phyloP scores from a whole-genome alignment of 352 stramenopile genomes.

The Pythium apleroticum region DNA sequence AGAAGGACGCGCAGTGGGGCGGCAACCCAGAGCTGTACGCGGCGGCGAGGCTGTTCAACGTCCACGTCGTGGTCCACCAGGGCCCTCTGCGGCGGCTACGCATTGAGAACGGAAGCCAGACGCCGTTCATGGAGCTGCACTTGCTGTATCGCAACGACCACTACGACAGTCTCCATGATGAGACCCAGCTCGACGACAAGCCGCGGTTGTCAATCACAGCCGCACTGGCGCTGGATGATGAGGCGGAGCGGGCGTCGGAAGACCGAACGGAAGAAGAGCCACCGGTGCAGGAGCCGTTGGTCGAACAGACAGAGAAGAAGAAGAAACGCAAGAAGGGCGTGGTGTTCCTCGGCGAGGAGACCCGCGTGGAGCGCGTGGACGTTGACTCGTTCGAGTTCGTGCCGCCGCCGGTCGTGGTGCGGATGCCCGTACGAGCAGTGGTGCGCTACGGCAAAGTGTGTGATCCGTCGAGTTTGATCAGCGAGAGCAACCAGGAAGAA shows the following conservation, averaged over 20 bases:
- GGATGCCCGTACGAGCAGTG: constrained; percentile 5
- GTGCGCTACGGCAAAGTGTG: constrained; percentile 18
- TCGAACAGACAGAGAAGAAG: constrained; percentile 10
- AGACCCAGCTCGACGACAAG: constrained; percentile 16
- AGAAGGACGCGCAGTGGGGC: constrained; percentile 73
- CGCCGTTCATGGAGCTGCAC: constrained; percentile 48
- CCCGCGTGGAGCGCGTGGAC: constrained; percentile 22
- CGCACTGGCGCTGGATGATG: constrained; percentile 1
- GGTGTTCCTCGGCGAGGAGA: constrained; percentile 24
- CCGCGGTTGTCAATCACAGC: constrained; percentile 15
- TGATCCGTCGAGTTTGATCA: neutral
- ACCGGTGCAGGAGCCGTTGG: neutral
- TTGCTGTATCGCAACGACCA: constrained; percentile 75
- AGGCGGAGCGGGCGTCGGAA: neutral
- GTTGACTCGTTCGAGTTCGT: constrained; percentile 3
- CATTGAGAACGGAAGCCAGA: constrained; percentile 56
- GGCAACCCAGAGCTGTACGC: constrained; percentile 82
- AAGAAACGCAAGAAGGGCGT: constrained; percentile 19
- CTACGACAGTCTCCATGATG: constrained; percentile 74
- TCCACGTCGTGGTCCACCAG: constrained; percentile 77
- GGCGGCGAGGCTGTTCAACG: constrained; percentile 66
- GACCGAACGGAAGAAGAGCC: neutral
- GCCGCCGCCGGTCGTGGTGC: constrained; percentile 9
- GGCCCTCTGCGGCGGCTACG: constrained; percentile 50
- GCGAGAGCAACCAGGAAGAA: neutral